Conservation (phyloP, 2,329 filamentous ascomycete species). For the Ophiostoma ulmi region DNA sequence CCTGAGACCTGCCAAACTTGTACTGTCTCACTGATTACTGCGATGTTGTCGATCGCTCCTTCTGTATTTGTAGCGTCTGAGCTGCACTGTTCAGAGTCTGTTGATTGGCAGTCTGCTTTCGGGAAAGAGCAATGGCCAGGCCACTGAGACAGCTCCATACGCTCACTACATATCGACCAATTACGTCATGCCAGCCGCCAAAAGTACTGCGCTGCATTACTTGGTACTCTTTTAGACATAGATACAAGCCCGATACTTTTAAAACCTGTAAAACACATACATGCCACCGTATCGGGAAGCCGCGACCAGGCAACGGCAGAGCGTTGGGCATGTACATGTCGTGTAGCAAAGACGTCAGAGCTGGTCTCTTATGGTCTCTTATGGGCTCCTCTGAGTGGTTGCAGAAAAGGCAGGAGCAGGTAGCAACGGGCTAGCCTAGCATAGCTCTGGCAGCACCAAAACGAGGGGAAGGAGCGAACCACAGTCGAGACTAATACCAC, state of each 20-base stretch:
- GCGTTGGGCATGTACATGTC: not conserved
- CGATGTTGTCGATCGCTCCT: not conserved
- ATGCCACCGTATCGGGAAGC: not conserved
- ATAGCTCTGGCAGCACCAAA: slow-evolving; percentile 7
- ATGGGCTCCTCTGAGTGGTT: not conserved
- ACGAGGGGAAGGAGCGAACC: slow-evolving; percentile 12
- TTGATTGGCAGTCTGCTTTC: not conserved
- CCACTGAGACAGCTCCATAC: not conserved
- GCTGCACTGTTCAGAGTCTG: not conserved
- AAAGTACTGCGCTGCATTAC: not conserved
- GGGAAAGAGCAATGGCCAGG: not conserved
- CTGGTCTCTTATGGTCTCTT: not conserved
- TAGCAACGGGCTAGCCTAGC: not conserved
- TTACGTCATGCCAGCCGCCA: slow-evolving; percentile 2
- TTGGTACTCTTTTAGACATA: not conserved
- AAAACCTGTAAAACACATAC: not conserved
- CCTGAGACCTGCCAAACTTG: slow-evolving; percentile 6
- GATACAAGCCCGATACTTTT: not conserved
- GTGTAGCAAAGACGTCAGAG: not conserved
- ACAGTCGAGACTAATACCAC: not conserved
- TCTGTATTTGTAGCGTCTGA: not conserved
- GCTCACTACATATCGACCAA: not conserved
- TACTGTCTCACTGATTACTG: not conserved
- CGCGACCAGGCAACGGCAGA: not conserved
- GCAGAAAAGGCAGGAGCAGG: not conserved